Percentiles rank a stretch among this genome's conserved stretches.
phyloP scores from a whole-genome alignment of 2,329 filamentous ascomycete species.

The Rhynchosporium agropyri region DNA sequence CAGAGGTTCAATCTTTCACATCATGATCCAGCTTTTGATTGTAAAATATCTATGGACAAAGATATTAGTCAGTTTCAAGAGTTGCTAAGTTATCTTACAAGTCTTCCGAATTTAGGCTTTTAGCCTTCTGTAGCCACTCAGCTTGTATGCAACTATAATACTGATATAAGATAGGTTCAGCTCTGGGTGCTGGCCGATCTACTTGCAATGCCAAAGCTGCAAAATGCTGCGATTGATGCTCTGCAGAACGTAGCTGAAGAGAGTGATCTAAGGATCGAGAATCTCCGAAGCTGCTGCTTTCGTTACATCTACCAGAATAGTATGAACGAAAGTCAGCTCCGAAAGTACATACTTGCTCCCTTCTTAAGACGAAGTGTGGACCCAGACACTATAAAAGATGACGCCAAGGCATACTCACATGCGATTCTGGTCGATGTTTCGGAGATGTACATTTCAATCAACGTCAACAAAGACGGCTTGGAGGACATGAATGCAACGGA shows the following conservation, averaged over 20 bases:
- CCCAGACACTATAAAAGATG: neutral
- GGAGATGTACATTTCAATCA: neutral
- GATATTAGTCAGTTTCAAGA: neutral
- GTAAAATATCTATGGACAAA: neutral
- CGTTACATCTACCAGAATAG: neutral
- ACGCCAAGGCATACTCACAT: neutral
- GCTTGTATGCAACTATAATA: too few species aligned
- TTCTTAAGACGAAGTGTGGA: neutral
- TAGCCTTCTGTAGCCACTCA: too few species aligned
- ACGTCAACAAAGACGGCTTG: neutral
- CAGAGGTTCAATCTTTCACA: conserved; percentile 2
- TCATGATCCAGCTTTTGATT: neutral
- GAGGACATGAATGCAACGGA: neutral
- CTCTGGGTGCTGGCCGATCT: conserved; percentile 18
- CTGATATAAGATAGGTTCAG: neutral
- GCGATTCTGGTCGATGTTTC: neutral
- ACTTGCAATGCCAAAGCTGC: conserved; percentile 8
- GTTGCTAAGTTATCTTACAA: neutral
- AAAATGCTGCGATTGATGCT: conserved; percentile 3
- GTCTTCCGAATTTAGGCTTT: neutral
- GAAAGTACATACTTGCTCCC: neutral
- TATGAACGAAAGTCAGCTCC: neutral
- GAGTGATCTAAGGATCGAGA: neutral
- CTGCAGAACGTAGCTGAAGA: neutral
- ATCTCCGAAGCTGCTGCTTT: neutral